Evolutionary conservation across 306 rosid genomes (phyloP).

Genomic region (Cicer cuneatum): DNA sequence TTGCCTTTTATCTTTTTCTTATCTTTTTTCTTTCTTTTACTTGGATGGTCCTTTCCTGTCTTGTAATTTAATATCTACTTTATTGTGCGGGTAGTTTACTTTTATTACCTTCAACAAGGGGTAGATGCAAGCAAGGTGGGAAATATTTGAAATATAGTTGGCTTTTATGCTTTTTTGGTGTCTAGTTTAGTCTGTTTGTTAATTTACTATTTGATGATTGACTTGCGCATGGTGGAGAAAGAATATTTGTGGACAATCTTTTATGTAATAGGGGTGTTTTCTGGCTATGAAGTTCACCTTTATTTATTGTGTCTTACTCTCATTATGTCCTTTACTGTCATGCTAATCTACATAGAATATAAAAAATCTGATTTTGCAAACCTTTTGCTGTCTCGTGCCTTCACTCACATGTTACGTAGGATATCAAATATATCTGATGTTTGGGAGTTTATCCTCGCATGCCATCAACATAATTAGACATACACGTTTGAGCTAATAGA

Average conservation of each 20-base stretch:
- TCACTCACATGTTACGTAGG: no score
- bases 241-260: conserved; percentile 46
- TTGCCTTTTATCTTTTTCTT: conserved; percentile 14
- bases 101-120: conserved; percentile 65
- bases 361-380: no score
- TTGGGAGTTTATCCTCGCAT: no score
- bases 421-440: no score
- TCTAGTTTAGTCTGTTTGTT: neutral
- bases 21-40: neutral
- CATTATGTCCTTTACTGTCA: no score
- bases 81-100: conserved; percentile 60
- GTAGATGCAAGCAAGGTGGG: conserved; percentile 92
- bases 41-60: conserved; percentile 71
- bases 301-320: neutral
- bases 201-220: conserved; percentile 34
- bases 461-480: no score
- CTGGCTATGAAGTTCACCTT: conserved; percentile 35
- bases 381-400: no score
- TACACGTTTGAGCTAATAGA: no score
- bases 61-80: conserved; percentile 74
- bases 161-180: conserved; percentile 36
- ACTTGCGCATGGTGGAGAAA: conserved; percentile 24
- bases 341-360: no score
- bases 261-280: conserved; percentile 47
- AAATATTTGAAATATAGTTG: conserved; percentile 75